Evolutionary conservation across 202 grass and related monocot genomes (phyloP).

Genomic region (Panicum hallii): DNA sequence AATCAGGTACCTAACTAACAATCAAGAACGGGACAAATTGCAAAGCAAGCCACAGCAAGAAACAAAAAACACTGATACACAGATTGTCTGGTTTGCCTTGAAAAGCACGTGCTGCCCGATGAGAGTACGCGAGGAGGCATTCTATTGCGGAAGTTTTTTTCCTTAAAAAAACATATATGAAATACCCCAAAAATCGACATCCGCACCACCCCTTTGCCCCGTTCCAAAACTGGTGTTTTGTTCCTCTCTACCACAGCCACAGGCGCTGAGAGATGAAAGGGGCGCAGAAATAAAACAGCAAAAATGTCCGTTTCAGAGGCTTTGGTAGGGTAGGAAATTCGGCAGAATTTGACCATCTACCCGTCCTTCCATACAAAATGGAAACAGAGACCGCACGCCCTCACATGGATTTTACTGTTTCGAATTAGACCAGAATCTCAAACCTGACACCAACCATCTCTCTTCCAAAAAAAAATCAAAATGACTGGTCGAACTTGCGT

Average conservation of each 20-base stretch:
- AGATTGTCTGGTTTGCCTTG: slow-evolving; percentile 39
- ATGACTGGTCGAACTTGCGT: slow-evolving; percentile 12
- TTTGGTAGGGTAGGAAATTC: slow-evolving; percentile 37
- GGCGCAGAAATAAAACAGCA: slow-evolving; percentile 36
- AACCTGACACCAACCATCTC: slow-evolving; percentile 32
- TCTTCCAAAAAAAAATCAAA: not conserved
- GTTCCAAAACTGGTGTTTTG: slow-evolving; percentile 45
- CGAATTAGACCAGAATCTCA: slow-evolving; percentile 12
- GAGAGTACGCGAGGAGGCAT: not conserved
- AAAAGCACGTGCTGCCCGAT: slow-evolving; percentile 51
- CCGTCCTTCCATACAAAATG: slow-evolving; percentile 25
- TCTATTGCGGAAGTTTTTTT: slow-evolving; percentile 14
- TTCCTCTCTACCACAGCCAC: slow-evolving; percentile 38
- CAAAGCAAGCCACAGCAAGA: slow-evolving; percentile 28
- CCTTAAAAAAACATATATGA: not conserved
- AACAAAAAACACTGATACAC: slow-evolving; percentile 46
- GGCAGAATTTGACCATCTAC: slow-evolving; percentile 48
- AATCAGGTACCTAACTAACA: slow-evolving; percentile 39
- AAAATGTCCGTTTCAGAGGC: slow-evolving; percentile 48
- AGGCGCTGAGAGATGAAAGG: slow-evolving; percentile 27
- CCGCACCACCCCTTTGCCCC: slow-evolving; percentile 44
- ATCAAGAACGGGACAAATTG: slow-evolving; percentile 46
- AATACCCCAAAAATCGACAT: slow-evolving; percentile 41
- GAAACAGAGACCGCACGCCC: slow-evolving; percentile 24
- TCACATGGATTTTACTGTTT: slow-evolving; percentile 2